Conservation (phyloP, 2,329 filamentous ascomycete species). For the Hirsutella minnesotensis region DNA sequence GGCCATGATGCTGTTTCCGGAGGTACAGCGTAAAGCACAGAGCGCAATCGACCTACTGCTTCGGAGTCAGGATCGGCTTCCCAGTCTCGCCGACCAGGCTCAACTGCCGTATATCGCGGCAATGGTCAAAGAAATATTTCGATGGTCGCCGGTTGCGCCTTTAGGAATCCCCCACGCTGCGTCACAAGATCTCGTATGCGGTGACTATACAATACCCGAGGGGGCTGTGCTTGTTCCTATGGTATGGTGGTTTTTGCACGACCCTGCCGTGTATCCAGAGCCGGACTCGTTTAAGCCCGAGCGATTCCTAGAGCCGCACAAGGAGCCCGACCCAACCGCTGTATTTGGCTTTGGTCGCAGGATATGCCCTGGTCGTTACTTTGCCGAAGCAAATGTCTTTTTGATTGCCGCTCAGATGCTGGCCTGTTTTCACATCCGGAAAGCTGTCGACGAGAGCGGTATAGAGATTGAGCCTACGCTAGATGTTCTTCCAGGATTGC, state of each 20-base stretch:
- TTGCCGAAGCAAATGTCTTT: neutral
- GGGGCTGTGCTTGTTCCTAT: neutral
- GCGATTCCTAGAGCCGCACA: neutral
- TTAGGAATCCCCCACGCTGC: neutral
- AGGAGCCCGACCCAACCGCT: neutral
- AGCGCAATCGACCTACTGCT: neutral
- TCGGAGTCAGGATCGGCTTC: neutral
- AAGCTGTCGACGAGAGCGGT: neutral
- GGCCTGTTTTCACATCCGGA: neutral
- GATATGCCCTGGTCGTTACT: neutral
- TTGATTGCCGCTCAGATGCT: neutral
- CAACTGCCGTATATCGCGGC: neutral
- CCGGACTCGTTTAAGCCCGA: neutral
- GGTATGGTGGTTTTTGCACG: neutral
- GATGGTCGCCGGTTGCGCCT: neutral
- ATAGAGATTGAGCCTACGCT: neutral
- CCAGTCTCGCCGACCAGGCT: neutral
- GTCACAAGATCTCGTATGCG: neutral
- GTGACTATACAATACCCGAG: neutral
- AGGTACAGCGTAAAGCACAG: neutral
- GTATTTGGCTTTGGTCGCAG: neutral
- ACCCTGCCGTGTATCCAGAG: neutral
- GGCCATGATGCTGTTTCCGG: neutral
- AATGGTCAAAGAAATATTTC: neutral
- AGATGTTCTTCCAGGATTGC: neutral